Percentiles rank a stretch among this genome's conserved stretches.
Evolutionary conservation across 352 stramenopile genomes (phyloP).

Genomic region (Hyphochytrium catenoides): DNA sequence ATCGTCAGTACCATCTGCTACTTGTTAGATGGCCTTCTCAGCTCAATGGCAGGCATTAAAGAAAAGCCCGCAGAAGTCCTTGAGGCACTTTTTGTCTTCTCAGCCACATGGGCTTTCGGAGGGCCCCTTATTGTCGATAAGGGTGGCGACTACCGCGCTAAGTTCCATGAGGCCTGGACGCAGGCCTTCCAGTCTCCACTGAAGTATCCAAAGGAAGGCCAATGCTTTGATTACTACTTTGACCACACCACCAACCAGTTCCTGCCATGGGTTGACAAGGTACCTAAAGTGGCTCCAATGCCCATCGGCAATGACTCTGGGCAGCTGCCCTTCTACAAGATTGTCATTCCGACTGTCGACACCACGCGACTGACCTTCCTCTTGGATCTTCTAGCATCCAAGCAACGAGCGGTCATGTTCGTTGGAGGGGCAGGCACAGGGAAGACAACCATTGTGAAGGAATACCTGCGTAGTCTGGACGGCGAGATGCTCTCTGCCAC

Average conservation of each 20-base stretch:
- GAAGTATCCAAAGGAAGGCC: conserved; percentile 83
- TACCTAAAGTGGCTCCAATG: conserved; percentile 64
- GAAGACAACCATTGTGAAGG: conserved; percentile 90
- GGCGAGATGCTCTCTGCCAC: conserved; percentile 86
- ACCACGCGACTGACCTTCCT: conserved; percentile 82
- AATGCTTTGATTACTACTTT: conserved; percentile 95
- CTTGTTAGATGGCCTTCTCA: conserved; percentile 76
- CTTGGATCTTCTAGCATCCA: conserved; percentile 75
- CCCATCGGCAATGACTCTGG: conserved; percentile 73
- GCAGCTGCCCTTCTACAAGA: conserved; percentile 83
- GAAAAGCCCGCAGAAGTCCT: conserved; percentile 73
- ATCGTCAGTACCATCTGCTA: conserved; percentile 89
- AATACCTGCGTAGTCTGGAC: conserved; percentile 66
- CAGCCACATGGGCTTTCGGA: conserved; percentile 85
- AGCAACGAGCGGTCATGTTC: conserved; percentile 80
- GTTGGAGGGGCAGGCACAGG: conserved; percentile 85
- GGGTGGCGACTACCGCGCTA: conserved; percentile 62
- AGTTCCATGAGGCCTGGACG: conserved; percentile 60
- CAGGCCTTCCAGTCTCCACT: conserved; percentile 30
- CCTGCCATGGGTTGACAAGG: conserved; percentile 73
- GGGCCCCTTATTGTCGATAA: conserved; percentile 82
- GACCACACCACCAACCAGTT: conserved; percentile 74
- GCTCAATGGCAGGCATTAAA: conserved; percentile 56
- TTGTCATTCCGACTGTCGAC: conserved; percentile 88
- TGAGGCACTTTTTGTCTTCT: conserved; percentile 88